Evolutionary conservation across 345 rosid genomes (phyloP).

Genomic region (Acer saccharum): DNA sequence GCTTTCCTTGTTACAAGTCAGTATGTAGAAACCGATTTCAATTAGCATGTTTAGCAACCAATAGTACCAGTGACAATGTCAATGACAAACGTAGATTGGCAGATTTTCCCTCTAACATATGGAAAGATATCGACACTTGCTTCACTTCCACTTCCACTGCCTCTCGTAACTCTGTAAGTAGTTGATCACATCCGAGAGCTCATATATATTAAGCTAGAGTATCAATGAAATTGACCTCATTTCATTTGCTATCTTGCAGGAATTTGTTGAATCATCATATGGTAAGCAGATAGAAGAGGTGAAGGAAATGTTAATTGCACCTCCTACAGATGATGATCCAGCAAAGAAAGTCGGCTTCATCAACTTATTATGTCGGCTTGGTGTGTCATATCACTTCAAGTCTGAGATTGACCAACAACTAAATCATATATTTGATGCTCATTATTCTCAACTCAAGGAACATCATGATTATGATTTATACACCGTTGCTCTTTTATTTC

Average conservation of each 20-base stretch:
- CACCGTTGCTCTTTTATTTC: background rate
- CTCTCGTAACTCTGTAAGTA: background rate
- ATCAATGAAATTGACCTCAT: too few relatives aligned
- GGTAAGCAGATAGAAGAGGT: background rate
- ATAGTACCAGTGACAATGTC: background rate
- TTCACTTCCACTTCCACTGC: background rate
- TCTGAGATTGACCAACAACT: background rate
- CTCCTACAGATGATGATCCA: background rate
- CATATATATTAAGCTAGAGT: too few relatives aligned
- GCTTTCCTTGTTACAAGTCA: background rate
- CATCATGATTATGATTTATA: background rate
- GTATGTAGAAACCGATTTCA: background rate
- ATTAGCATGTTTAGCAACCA: background rate
- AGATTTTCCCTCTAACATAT: background rate
- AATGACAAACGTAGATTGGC: background rate
- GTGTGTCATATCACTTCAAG: background rate
- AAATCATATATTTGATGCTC: background rate
- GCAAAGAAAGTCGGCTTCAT: background rate
- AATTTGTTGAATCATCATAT: background rate
- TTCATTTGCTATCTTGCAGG: background rate
- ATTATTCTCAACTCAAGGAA: background rate
- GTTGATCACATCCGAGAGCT: too few relatives aligned
- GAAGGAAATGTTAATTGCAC: background rate
- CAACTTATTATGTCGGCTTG: background rate
- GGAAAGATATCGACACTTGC: background rate